A percentile compares a stretch with the other conserved stretches of the same genome.
Conservation (phyloP, 495 filamentous ascomycete genomes). For the Lophiostoma macrostomum region DNA sequence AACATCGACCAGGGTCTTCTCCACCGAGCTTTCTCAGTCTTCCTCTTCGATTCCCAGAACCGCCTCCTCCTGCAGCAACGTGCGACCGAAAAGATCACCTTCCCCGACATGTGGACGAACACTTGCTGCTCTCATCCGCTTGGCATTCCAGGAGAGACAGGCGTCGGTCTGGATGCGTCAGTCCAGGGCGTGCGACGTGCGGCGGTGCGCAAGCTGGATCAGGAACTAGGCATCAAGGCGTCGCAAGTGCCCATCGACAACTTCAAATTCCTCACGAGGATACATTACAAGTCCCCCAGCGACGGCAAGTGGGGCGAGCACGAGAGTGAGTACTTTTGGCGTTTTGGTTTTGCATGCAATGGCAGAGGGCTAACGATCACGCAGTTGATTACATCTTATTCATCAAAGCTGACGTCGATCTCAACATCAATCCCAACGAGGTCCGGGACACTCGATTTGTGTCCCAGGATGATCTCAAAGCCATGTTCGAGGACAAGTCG, state of each 20-base stretch:
- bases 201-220: constrained; percentile 86
- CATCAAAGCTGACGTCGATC: constrained; percentile 87
- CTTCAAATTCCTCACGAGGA: constrained; percentile 91
- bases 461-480: constrained; percentile 73
- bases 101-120: constrained; percentile 99
- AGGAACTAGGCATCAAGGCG: constrained; percentile 89
- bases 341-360: not conserved
- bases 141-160: constrained; percentile 86
- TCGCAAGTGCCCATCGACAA: constrained; percentile 87
- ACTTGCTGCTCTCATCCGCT: constrained; percentile 99
- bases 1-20: constrained; percentile 95
- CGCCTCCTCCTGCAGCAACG: constrained; percentile 92
- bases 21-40: constrained; percentile 95
- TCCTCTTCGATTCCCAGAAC: constrained; percentile 88
- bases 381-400: constrained; percentile 99
- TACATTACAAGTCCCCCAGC: constrained; percentile 97
- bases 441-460: constrained; percentile 81
- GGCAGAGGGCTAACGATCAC: not conserved
- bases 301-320: constrained; percentile 99
- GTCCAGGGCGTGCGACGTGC: constrained; percentile 83
- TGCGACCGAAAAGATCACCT: constrained; percentile 96
- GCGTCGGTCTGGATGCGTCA: constrained; percentile 73
- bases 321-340: constrained; percentile 67
- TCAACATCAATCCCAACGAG: constrained; percentile 81
- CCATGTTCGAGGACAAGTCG: constrained; percentile 74